Conservation (phyloP, 805 yeast species). For the Monosporozyma solicola region DNA sequence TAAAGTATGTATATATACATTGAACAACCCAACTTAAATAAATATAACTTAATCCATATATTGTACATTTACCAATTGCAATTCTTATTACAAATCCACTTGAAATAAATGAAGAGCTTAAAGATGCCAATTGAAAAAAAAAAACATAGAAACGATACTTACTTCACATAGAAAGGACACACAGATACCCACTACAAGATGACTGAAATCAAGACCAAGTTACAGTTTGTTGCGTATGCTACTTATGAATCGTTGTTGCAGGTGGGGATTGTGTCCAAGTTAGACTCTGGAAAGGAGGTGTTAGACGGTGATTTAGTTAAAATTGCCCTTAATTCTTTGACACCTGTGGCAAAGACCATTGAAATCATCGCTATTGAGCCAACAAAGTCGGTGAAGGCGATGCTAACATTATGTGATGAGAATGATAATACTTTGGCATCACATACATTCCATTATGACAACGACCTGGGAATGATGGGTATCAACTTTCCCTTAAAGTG, state of each 20-base stretch:
- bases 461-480: background rate
- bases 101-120: background rate
- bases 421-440: background rate
- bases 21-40: background rate
- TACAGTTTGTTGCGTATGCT: background rate
- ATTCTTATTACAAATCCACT: too few relatives aligned
- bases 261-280: background rate
- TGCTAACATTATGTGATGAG: conserved; percentile 1
- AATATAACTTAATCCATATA: background rate
- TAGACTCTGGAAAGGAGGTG: background rate
- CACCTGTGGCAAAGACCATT: background rate
- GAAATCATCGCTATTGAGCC: background rate
- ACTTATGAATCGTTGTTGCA: background rate
- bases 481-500: background rate
- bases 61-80: background rate
- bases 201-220: background rate
- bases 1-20: background rate
- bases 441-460: background rate
- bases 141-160: background rate
- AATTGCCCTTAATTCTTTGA: background rate
- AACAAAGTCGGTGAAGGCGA: background rate
- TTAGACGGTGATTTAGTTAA: background rate
- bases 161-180: background rate
- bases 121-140: background rate
- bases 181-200: background rate